phyloP scores from a whole-genome alignment of 441 rosid species.

The Syzygium syzygioides region DNA sequence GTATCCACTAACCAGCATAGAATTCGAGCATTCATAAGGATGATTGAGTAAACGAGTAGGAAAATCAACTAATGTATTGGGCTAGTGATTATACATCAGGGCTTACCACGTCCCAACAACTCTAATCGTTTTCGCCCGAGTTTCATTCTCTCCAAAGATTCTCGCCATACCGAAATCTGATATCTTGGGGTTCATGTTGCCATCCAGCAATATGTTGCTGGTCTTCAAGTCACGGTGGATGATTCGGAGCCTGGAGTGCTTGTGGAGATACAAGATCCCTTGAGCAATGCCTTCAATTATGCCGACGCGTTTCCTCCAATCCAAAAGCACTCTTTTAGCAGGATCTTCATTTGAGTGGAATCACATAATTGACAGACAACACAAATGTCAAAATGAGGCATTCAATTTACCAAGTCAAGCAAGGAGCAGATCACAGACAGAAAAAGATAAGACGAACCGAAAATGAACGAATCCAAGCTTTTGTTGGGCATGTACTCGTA shows the following conservation, averaged over 20 bases:
- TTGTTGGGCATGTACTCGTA: background rate
- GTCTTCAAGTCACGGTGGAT: background rate
- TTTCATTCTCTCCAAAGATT: background rate
- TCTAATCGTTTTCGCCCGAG: background rate
- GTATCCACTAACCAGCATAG: background rate
- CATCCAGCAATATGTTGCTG: background rate
- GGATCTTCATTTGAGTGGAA: background rate
- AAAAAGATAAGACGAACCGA: background rate
- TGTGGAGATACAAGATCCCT: background rate
- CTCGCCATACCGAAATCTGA: background rate
- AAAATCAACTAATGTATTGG: background rate
- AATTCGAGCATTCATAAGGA: background rate
- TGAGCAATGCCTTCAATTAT: background rate
- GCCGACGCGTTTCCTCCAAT: background rate
- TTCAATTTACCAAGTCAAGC: background rate
- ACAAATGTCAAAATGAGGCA: background rate
- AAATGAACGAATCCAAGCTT: background rate
- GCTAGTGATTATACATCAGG: background rate
- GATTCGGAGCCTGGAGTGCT: background rate
- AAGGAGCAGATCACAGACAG: background rate
- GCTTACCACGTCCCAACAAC: background rate
- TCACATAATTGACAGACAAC: background rate
- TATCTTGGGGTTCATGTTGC: background rate
- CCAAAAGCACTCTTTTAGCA: background rate
- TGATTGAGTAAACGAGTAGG: background rate